Evolutionary conservation across 768 basidiomycete genomes (phyloP).

Genomic region (Lactarius tabidus): DNA sequence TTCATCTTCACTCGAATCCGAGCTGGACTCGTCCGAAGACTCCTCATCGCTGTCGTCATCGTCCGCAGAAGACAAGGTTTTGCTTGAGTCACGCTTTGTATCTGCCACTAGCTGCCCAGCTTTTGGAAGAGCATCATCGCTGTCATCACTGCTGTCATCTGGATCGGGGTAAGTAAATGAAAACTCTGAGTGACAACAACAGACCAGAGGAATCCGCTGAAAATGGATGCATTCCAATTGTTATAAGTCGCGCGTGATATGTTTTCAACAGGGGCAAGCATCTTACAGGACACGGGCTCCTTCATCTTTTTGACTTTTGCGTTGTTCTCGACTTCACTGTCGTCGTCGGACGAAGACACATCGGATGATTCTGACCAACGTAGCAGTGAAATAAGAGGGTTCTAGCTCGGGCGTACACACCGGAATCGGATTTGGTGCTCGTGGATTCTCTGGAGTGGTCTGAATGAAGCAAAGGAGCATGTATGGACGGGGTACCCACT

Average conservation of each 20-base stretch:
- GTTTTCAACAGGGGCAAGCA: constrained; percentile 9
- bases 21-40: constrained; percentile 25
- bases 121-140: not conserved
- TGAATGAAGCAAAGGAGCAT: not conserved
- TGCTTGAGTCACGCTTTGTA: constrained; percentile 19
- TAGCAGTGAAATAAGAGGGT: constrained; percentile 10
- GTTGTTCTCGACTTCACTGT: not conserved
- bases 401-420: not conserved
- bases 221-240: not conserved
- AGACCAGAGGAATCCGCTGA: constrained; percentile 18
- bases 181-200: not conserved
- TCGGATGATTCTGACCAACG: constrained; percentile 26
- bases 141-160: constrained; percentile 11
- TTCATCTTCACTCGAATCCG: constrained; percentile 19
- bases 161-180: not conserved
- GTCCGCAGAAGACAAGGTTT: constrained; percentile 22
- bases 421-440: constrained; percentile 28
- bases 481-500: constrained; percentile 10
- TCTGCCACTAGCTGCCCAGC: not conserved
- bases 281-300: constrained; percentile 13
- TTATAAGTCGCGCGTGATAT: constrained; percentile 12
- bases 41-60: constrained; percentile 16
- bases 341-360: constrained; percentile 24
- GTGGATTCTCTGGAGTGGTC: constrained; percentile 5
- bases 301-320: not conserved